These are phyloP conservation scores for Avena eriantha DNA, from an alignment of 176 grass and related monocot species.

Conservation along the genomic window DNA sequence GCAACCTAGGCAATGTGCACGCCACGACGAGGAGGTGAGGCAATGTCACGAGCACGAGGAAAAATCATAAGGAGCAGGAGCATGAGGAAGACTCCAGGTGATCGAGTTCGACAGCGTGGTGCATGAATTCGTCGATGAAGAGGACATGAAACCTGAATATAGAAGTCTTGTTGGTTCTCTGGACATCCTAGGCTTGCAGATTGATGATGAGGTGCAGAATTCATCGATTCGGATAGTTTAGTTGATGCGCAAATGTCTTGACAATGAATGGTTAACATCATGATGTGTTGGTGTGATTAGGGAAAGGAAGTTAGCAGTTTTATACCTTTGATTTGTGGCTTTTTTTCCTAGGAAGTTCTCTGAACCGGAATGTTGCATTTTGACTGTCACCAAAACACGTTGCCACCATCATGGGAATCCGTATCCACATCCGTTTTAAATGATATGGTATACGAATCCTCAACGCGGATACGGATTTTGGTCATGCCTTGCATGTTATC, in stretches of 20 bases:
- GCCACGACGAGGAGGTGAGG: constrained; percentile 44
- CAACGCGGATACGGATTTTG: too few relatives aligned
- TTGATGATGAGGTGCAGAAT: constrained; percentile 24
- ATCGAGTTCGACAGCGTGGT: constrained; percentile 73
- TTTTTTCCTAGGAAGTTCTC: not conserved
- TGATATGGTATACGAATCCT: too few relatives aligned
- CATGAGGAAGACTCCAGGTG: constrained; percentile 65
- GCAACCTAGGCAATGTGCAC: constrained; percentile 64
- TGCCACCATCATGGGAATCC: not conserved
- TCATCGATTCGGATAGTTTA: too few relatives aligned
- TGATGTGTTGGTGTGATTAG: not conserved
- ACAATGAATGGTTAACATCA: not conserved
- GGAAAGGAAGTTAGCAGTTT: not conserved
- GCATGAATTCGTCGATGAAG: constrained; percentile 55
- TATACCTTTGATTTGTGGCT: not conserved
- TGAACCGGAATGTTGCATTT: not conserved
- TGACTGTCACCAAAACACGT: not conserved
- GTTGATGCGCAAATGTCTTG: not conserved
- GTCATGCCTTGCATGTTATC: too few relatives aligned
- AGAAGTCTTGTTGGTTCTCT: constrained; percentile 42
- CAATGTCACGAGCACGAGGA: constrained; percentile 51
- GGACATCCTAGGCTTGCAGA: constrained; percentile 38
- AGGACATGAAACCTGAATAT: constrained; percentile 48
- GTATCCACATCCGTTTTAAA: too few relatives aligned
- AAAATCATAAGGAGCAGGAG: constrained; percentile 46